A percentile compares a stretch with the other conserved stretches of the same genome.
phyloP scores from a whole-genome alignment of 2,329 filamentous ascomycete species.

The Calcarisporium arbuscula region DNA sequence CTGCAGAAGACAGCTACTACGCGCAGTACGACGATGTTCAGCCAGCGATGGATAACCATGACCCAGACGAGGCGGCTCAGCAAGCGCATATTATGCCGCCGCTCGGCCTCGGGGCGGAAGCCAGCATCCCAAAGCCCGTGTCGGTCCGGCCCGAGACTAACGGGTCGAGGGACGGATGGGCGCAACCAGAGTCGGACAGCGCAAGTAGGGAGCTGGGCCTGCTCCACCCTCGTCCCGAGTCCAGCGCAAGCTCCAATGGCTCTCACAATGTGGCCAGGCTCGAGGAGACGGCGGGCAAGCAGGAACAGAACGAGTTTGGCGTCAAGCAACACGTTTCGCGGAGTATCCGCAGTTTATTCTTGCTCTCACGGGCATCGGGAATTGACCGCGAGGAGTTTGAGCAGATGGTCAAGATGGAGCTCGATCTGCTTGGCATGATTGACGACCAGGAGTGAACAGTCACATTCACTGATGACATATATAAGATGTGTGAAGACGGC shows the following conservation, averaged over 20 bases:
- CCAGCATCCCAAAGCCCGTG: not conserved
- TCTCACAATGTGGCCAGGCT: constrained; percentile 55
- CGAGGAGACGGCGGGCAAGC: constrained; percentile 48
- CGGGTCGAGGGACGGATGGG: constrained; percentile 37
- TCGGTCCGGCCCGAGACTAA: constrained; percentile 19
- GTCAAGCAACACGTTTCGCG: constrained; percentile 75
- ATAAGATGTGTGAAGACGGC: too few relatives aligned
- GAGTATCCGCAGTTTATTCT: constrained; percentile 69
- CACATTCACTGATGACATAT: too few relatives aligned
- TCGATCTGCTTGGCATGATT: constrained; percentile 63
- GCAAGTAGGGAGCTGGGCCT: constrained; percentile 32
- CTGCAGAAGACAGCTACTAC: constrained; percentile 65
- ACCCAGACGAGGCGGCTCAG: constrained; percentile 62
- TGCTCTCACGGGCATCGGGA: constrained; percentile 62
- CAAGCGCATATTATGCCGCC: constrained; percentile 27
- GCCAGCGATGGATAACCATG: constrained; percentile 73
- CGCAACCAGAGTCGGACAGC: too few relatives aligned
- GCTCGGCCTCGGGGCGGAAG: constrained; percentile 21
- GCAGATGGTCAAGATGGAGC: constrained; percentile 61
- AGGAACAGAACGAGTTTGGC: constrained; percentile 61
- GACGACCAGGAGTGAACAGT: constrained; percentile 43
- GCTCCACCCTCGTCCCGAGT: constrained; percentile 51
- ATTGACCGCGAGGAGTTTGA: constrained; percentile 73
- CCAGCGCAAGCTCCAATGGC: constrained; percentile 50
- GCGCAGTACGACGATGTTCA: constrained; percentile 72